These are phyloP conservation scores for Amylocystis lapponica DNA, from an alignment of 768 basidiomycete genomes.

Conservation along the genomic window DNA sequence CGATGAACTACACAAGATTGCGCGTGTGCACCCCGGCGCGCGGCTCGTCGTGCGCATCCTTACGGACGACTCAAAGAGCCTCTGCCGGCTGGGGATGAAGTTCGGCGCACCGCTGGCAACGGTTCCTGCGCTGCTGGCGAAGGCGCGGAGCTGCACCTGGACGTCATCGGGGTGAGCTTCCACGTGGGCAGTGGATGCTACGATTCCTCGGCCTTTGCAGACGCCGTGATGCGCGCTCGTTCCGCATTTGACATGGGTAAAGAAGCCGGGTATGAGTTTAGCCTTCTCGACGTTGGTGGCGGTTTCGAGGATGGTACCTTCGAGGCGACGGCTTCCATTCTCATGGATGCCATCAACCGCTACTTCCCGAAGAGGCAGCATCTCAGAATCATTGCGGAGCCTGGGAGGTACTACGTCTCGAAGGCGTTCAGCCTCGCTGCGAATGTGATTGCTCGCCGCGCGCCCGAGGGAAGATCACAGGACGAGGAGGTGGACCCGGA, in stretches of 20 bases:
- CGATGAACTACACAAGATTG: slow-evolving; percentile 93
- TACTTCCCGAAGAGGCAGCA: slow-evolving; percentile 74
- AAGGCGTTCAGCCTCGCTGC: slow-evolving; percentile 89
- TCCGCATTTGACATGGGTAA: slow-evolving; percentile 84
- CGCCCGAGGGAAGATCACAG: slow-evolving; percentile 30
- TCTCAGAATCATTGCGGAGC: slow-evolving; percentile 88
- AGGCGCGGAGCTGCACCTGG: slow-evolving; percentile 74
- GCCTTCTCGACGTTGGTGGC: slow-evolving; percentile 88
- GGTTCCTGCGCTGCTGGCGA: slow-evolving; percentile 73
- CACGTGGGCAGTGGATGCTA: slow-evolving; percentile 98
- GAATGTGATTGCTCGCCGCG: slow-evolving; percentile 88
- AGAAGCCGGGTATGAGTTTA: slow-evolving; percentile 76
- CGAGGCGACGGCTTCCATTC: slow-evolving; percentile 66
- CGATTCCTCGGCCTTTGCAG: slow-evolving; percentile 83
- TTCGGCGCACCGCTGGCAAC: slow-evolving; percentile 87
- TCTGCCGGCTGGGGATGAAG: slow-evolving; percentile 92
- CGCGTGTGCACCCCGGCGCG: slow-evolving; percentile 71
- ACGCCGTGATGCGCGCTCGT: slow-evolving; percentile 81
- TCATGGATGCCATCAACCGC: slow-evolving; percentile 63
- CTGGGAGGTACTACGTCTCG: slow-evolving; percentile 91
- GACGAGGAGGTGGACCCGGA: slow-evolving; percentile 25
- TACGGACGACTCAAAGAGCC: slow-evolving; percentile 94
- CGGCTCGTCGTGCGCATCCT: slow-evolving; percentile 91
- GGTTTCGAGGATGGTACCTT: slow-evolving; percentile 92
- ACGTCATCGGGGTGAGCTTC: slow-evolving; percentile 94